Percentiles rank a stretch among this genome's conserved stretches.
These are phyloP conservation scores for Dillenia suffruticosa DNA, from an alignment of 164 flowering plant genomes.

Conservation along the genomic window DNA sequence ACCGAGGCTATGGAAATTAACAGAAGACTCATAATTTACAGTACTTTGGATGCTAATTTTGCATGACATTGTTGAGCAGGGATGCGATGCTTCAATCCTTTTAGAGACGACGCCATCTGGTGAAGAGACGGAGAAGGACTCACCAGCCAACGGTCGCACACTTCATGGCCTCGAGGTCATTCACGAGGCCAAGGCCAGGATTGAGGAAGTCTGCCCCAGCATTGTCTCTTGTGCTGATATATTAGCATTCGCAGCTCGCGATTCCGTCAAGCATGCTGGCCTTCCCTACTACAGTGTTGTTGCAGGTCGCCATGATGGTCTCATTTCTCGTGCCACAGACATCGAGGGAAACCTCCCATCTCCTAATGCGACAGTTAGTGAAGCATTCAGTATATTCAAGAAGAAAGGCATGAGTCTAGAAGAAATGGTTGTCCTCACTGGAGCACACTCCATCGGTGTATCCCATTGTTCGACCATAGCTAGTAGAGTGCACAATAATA, in stretches of 20 bases:
- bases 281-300: slow-evolving; percentile 6
- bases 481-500: slow-evolving; percentile 8
- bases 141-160: slow-evolving; percentile 13
- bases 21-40: no score
- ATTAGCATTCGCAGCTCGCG: slow-evolving; percentile 25
- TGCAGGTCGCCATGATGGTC: slow-evolving; percentile 25
- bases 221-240: slow-evolving; percentile 34
- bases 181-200: slow-evolving; percentile 16
- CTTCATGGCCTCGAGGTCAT: slow-evolving; percentile 21
- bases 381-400: slow-evolving; percentile 2
- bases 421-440: slow-evolving; percentile 21
- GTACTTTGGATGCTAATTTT: no score
- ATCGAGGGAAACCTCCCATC: slow-evolving; percentile 12
- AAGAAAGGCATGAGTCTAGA: slow-evolving; percentile 13
- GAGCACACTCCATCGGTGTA: slow-evolving; percentile 27
- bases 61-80: slow-evolving; percentile 15
- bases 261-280: slow-evolving; percentile 15
- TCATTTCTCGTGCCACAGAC: slow-evolving; percentile 7
- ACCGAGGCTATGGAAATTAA: no score
- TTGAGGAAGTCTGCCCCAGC: slow-evolving; percentile 25
- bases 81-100: slow-evolving; percentile 33
- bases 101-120: slow-evolving; percentile 17
- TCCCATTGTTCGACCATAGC: slow-evolving; percentile 15
- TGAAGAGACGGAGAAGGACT: slow-evolving; percentile 15
- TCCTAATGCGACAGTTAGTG: not conserved